Conservation (phyloP, 2,329 filamentous ascomycete genomes). For the Xylaria sp. region DNA sequence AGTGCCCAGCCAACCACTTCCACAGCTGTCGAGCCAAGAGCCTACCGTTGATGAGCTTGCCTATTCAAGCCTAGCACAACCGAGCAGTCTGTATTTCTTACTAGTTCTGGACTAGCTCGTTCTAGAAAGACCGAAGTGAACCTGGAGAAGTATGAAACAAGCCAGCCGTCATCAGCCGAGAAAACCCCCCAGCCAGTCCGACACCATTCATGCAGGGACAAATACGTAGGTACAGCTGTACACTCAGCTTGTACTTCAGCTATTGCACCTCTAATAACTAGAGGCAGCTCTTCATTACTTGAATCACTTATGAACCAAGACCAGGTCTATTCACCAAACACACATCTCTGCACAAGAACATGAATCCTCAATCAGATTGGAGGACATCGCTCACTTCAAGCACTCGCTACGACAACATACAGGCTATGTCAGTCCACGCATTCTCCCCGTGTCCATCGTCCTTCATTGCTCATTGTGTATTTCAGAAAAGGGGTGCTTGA, state of each 20-base stretch:
- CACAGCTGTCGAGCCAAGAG: slow-evolving; percentile 25
- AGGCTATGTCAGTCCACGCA: slow-evolving; percentile 65
- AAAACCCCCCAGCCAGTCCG: not conserved
- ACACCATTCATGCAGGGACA: not conserved
- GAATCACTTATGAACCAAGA: not conserved
- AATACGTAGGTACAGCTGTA: not conserved
- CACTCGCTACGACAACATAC: slow-evolving; percentile 71
- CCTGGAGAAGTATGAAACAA: not conserved
- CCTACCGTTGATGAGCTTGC: slow-evolving; percentile 11
- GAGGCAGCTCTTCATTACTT: not conserved
- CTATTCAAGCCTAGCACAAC: slow-evolving; percentile 19
- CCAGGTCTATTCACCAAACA: not conserved
- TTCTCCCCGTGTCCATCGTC: not conserved
- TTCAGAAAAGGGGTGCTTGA: slow-evolving; percentile 47
- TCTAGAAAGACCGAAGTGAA: not conserved
- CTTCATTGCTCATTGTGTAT: slow-evolving; percentile 30
- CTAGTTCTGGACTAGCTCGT: not conserved
- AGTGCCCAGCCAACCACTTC: slow-evolving; percentile 33
- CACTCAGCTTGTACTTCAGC: not conserved
- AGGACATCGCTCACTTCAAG: slow-evolving; percentile 64
- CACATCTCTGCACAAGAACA: slow-evolving; percentile 38
- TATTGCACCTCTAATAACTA: not conserved
- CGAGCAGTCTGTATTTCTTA: not conserved
- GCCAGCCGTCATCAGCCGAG: slow-evolving; percentile 8
- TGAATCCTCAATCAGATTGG: slow-evolving; percentile 57